Evolutionary conservation across 2,329 filamentous ascomycete species (phyloP).

Genomic region (Ceratocystis alfenasii): DNA sequence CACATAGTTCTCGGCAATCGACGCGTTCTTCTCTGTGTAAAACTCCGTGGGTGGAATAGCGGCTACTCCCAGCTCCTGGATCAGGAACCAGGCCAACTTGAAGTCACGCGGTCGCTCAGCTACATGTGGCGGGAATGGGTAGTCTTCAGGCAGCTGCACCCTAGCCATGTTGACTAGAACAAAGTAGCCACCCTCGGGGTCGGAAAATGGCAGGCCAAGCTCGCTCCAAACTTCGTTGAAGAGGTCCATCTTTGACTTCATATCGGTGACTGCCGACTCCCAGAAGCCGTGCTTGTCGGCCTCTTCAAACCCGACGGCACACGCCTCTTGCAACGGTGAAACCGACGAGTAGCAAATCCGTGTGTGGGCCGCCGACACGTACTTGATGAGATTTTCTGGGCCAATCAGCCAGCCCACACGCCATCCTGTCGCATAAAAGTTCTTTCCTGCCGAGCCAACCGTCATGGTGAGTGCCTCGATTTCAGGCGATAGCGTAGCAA

Average conservation of each 20-base stretch:
- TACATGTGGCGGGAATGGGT: constrained; percentile 82
- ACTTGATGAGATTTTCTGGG: constrained; percentile 74
- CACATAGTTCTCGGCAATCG: constrained; percentile 84
- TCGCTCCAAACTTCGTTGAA: constrained; percentile 77
- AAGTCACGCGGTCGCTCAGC: constrained; percentile 80
- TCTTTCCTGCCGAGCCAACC: constrained; percentile 92
- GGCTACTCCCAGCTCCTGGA: constrained; percentile 89
- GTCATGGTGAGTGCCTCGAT: constrained; percentile 80
- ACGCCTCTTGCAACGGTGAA: constrained; percentile 86
- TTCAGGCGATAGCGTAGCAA: constrained; percentile 82
- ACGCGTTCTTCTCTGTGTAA: constrained; percentile 73
- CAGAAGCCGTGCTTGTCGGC: constrained; percentile 80
- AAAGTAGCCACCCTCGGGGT: constrained; percentile 95
- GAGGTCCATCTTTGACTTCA: constrained; percentile 75
- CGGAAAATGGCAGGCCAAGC: constrained; percentile 67
- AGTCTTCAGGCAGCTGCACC: constrained; percentile 70
- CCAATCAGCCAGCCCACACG: constrained; percentile 91
- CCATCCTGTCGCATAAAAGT: constrained; percentile 97
- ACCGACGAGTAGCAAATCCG: constrained; percentile 93
- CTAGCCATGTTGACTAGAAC: constrained; percentile 87
- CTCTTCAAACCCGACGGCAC: constrained; percentile 85
- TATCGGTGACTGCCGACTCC: constrained; percentile 69
- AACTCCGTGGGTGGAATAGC: constrained; percentile 96
- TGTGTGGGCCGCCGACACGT: constrained; percentile 85
- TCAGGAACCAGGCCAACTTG: constrained; percentile 90